Conservation (phyloP, 495 filamentous ascomycete genomes). For the Penicillium lagena region DNA sequence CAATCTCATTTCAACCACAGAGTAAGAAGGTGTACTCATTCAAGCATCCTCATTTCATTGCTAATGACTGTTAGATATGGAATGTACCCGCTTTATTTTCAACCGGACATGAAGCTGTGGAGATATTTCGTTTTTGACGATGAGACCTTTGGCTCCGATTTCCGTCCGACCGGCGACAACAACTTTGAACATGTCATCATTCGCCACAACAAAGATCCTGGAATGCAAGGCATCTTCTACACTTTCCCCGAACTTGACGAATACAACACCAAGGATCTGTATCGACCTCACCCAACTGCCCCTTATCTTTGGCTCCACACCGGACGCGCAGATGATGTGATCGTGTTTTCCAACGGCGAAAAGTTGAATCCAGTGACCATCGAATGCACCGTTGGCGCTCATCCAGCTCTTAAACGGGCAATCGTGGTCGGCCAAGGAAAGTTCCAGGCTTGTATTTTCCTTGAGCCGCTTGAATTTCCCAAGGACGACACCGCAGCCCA, state of each 20-base stretch:
- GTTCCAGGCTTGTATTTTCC: constrained; percentile 45
- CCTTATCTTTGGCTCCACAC: constrained; percentile 43
- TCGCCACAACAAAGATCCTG: constrained; percentile 6
- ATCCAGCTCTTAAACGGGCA: constrained; percentile 39
- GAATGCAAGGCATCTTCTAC: constrained; percentile 18
- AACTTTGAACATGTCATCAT: constrained; percentile 40
- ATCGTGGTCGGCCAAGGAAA: constrained; percentile 43
- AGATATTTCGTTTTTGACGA: constrained; percentile 8
- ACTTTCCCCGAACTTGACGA: constrained; percentile 31
- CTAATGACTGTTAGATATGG: background rate
- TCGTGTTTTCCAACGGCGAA: constrained; percentile 59
- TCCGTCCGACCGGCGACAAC: constrained; percentile 5
- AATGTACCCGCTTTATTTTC: constrained; percentile 4
- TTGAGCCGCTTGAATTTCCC: constrained; percentile 32
- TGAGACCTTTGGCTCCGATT: constrained; percentile 12
- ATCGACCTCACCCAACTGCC: constrained; percentile 40
- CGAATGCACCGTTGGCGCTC: constrained; percentile 37
- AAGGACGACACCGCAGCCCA: background rate
- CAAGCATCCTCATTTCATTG: background rate
- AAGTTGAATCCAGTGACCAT: constrained; percentile 54
- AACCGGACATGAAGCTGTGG: constrained; percentile 9
- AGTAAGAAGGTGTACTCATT: background rate
- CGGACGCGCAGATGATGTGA: constrained; percentile 53
- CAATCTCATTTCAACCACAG: constrained; percentile 6
- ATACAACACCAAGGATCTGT: constrained; percentile 53